phyloP scores from a whole-genome alignment of 2,329 filamentous ascomycete species.

The Epichloe baconii region DNA sequence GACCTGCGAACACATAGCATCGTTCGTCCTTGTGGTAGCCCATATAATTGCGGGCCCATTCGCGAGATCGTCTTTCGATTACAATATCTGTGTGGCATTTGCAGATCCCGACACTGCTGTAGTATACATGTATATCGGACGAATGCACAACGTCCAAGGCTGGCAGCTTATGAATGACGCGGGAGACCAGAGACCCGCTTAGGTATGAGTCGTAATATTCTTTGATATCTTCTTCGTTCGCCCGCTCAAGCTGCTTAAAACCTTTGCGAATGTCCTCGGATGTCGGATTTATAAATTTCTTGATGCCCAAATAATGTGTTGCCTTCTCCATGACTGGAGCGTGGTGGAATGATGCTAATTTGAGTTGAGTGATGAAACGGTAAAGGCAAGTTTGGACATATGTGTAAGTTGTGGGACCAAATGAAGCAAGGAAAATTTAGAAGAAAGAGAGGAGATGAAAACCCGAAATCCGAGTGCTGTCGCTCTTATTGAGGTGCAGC shows the following conservation, averaged over 20 bases:
- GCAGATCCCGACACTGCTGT: neutral
- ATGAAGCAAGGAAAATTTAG: neutral
- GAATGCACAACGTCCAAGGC: neutral
- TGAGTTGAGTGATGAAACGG: neutral
- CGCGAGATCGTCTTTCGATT: neutral
- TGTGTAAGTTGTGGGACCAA: neutral
- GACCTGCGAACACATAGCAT: slow-evolving; percentile 8
- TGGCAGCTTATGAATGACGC: neutral
- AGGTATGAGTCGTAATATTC: neutral
- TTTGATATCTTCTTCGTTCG: neutral
- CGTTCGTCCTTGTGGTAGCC: slow-evolving; percentile 1
- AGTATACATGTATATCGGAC: neutral
- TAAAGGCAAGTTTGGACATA: neutral
- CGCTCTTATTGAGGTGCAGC: too few relatives aligned
- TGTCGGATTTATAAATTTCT: neutral
- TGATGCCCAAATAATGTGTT: neutral
- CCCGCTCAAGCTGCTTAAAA: neutral
- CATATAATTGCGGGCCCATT: slow-evolving; percentile 2
- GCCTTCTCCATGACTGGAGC: neutral
- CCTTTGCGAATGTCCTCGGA: neutral
- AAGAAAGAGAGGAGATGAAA: neutral
- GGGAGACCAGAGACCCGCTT: neutral
- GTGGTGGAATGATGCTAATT: neutral
- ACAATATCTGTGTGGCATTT: neutral
- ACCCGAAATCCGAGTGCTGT: neutral